Percentiles rank a stretch among this genome's conserved stretches.
Conservation (phyloP, 2,329 filamentous ascomycete species). For the Bipolaris bicolor region DNA sequence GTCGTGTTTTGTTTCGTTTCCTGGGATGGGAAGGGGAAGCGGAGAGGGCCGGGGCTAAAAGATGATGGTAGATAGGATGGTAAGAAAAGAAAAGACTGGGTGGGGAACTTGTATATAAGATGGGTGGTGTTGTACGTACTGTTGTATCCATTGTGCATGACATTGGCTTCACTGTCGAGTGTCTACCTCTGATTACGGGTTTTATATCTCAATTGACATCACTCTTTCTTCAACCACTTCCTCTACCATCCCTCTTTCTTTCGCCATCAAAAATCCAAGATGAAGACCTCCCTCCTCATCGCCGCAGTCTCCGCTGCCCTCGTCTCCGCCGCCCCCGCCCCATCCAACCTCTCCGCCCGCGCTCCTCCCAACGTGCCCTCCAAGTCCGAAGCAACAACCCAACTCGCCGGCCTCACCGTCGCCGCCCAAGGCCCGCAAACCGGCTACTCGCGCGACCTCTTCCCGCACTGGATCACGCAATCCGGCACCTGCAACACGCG, state of each 20-base stretch:
- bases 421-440: slow-evolving; percentile 60
- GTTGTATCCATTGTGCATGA: too few relatives aligned
- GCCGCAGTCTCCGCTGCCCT: slow-evolving; percentile 32
- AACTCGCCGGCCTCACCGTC: slow-evolving; percentile 66
- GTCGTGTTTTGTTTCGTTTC: slow-evolving; percentile 11
- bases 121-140: too few relatives aligned
- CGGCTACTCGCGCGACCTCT: slow-evolving; percentile 70
- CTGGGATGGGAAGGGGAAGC: not conserved
- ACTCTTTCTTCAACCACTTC: not conserved
- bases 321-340: slow-evolving; percentile 38
- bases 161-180: too few relatives aligned
- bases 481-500: slow-evolving; percentile 68
- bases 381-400: slow-evolving; percentile 60
- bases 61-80: not conserved
- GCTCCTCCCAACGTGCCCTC: slow-evolving; percentile 68
- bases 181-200: too few relatives aligned
- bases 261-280: slow-evolving; percentile 15
- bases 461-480: slow-evolving; percentile 74
- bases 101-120: not conserved
- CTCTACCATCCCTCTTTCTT: not conserved
- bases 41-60: not conserved
- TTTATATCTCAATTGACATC: too few relatives aligned
- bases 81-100: not conserved
- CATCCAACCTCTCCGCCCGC: slow-evolving; percentile 38
- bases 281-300: slow-evolving; percentile 41